Base-by-base conservation (phyloP, 1,139 yeast genomes). In the Lodderomyces metapsilosis region DNA sequence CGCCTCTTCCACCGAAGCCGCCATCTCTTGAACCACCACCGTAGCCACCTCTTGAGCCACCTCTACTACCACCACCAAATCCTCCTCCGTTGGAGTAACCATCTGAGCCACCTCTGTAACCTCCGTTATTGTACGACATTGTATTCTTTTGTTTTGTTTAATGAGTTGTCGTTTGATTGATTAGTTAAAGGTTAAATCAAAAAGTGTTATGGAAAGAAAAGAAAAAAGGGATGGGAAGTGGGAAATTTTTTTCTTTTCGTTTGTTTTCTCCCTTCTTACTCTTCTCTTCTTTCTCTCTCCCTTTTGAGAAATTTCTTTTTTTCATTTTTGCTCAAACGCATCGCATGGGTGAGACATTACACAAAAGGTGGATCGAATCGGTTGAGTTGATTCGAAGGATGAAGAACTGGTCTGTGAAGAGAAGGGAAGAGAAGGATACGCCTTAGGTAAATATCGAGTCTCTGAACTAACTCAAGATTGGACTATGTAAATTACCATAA, bases 1-100 rank as follows among this genome's bases (percentile, higher is more conserved):
- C 38, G 25, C 43, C 34, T 28, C 40, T 36, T 15, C 49, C 42
- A 16, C 40, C 38, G 13, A 34, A 36, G 27, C 43, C 37, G 27
- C 37, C 47, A 49, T 46, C 47, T 30, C 47, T 44, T 38, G 50
- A 47, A 27, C 58, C 49, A 46, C 57, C 63, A 43, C 59, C 56
- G 56, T 40, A 38, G 36, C 44, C 41, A 27, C 39, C 37, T 16
- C 34, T 32, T 20, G 12, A 12, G 17, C 36, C 48, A 21, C 42
- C 35, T 34, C 66, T 43, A 39, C 49, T n/a, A n/a, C n/a, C n/a
- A n/a, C n/a, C 45, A 34, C 57, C 51, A 39, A 45, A 46, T 46
- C 54, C 49, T 47, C 57, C 63, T 44, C 60, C 56, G 55, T 45
- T 38, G 40, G 25, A 23, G 25, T 23, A 23, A 8, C 25, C 52